These are phyloP conservation scores for Aspergillus arachidicola DNA, from an alignment of 2,329 filamentous ascomycete species.

Conservation along the genomic window DNA sequence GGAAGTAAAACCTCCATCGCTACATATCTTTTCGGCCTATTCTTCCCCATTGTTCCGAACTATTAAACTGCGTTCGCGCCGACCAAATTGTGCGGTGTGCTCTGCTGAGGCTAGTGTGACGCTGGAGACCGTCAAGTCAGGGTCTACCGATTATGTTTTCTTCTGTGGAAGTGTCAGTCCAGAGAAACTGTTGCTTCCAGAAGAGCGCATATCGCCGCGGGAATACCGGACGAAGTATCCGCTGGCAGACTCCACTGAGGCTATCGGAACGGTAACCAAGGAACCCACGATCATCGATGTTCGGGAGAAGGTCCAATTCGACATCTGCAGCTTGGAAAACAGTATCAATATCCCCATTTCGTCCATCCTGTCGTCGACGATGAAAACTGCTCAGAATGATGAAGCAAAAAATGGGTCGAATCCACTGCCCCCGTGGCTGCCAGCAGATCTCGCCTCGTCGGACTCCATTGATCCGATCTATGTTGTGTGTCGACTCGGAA, in stretches of 20 bases:
- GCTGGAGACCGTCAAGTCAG: conserved; percentile 61
- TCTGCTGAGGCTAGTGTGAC: conserved; percentile 66
- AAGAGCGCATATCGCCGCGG: conserved; percentile 68
- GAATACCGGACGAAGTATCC: conserved; percentile 54
- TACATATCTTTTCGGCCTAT: conserved; percentile 49
- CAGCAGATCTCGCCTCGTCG: conserved; percentile 24
- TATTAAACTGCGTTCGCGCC: conserved; percentile 71
- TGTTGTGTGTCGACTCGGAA: conserved; percentile 52
- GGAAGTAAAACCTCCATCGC: conserved; percentile 30
- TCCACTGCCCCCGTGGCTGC: conserved; percentile 31
- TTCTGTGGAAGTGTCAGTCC: conserved; percentile 73
- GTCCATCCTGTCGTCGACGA: conserved; percentile 36
- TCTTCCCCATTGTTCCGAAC: conserved; percentile 64
- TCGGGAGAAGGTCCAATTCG: conserved; percentile 80
- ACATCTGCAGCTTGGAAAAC: conserved; percentile 73
- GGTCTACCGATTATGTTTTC: conserved; percentile 77
- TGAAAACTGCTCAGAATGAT: conserved; percentile 2
- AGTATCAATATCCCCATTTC: conserved; percentile 65
- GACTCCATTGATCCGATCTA: conserved; percentile 39
- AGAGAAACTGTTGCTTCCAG: conserved; percentile 58
- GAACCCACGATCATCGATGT: conserved; percentile 74
- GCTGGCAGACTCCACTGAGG: conserved; percentile 3
- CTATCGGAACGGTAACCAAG: conserved; percentile 16
- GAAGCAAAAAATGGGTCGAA: conserved; percentile 1
- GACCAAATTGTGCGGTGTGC: conserved; percentile 76